Evolutionary conservation across 1,284 basidiomycete species (phyloP), one percentile per base, ranked within the genome.

Genomic region (Anthracocystis setariae): DNA sequence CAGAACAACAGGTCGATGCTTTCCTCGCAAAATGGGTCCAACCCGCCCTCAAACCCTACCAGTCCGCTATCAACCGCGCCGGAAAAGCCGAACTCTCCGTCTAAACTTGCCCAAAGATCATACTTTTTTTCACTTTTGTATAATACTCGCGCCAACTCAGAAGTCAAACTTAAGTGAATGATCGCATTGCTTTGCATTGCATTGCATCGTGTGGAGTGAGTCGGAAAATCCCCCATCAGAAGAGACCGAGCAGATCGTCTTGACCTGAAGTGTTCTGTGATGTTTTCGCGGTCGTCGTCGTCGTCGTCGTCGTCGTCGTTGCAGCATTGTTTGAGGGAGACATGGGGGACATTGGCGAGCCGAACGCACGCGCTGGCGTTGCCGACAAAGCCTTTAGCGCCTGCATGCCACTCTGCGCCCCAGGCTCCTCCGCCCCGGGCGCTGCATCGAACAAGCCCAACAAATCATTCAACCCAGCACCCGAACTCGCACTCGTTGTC

Each of bases 11-110:
- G 74, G 79, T 83, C 1, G 77, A 80, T 38, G 66, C 54, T 73
- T 98, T 98, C 84, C 80, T 98, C 61, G 86, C 85, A 79, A 91
- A 94, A 10, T 95, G 92, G 91, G 94, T 98, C 29, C 84, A 85
- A 58, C 94, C 94, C n/a, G 93, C 91, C 7, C 85, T 98, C 76
- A 87, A 85, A 75, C 86, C 86, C 23, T 88, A 88, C 62, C 86
- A 89, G 53, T 83, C 86, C 25, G 88, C 90, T 72, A 83, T 93
- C 55, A 86, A 88, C 73, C 86, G 85, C 37, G 89, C 90, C 24
- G 85, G 84, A 73, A 83, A 84, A n/a, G 87, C 86, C 18, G 86
- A 88, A 79, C 80, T 88, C 18, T 67, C 66, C 8, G 80, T 82
- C 9, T 82, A 64, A 54, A 10, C 39, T 10, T 23, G 13, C 5